Conservation (phyloP, 148 eudicot genomes). For the Cornus controversa region DNA sequence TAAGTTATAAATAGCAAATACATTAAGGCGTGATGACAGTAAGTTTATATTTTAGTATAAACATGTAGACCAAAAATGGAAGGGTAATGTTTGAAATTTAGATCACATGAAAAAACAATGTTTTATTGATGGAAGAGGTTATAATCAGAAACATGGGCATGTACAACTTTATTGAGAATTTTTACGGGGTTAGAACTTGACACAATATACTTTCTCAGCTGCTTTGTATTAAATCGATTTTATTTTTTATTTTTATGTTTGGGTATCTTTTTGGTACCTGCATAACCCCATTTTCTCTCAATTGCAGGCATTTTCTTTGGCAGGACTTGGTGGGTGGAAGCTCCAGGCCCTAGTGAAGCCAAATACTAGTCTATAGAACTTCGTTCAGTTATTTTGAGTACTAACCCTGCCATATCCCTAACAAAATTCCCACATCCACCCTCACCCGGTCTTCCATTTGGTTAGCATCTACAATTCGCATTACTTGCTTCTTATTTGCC, state of each 20-base stretch:
- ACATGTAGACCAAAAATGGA: neutral
- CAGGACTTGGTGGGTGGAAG: slow-evolving; percentile 89
- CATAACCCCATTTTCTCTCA: slow-evolving; percentile 1
- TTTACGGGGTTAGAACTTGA: no score
- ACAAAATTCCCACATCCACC: neutral
- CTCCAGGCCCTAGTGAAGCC: slow-evolving; percentile 64
- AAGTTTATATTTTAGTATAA: no score
- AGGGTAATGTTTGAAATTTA: neutral
- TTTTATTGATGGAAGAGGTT: neutral
- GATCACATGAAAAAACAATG: no score
- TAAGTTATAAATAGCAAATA: no score
- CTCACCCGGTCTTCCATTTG: no score
- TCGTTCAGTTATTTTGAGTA: neutral
- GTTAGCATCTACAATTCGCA: no score
- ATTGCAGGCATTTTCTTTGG: slow-evolving; percentile 72
- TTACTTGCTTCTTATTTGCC: no score
- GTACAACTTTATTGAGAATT: no score
- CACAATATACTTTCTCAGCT: neutral
- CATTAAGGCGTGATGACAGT: no score
- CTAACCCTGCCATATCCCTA: neutral
- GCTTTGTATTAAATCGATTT: neutral
- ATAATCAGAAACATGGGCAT: neutral
- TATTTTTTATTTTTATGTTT: neutral
- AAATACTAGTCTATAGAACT: slow-evolving; percentile 21
- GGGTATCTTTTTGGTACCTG: neutral